A percentile compares a stretch with the other conserved stretches of the same genome.
Evolutionary conservation across 78 protist species (phyloP).

Genomic region (Emiliania huxleyi): DNA sequence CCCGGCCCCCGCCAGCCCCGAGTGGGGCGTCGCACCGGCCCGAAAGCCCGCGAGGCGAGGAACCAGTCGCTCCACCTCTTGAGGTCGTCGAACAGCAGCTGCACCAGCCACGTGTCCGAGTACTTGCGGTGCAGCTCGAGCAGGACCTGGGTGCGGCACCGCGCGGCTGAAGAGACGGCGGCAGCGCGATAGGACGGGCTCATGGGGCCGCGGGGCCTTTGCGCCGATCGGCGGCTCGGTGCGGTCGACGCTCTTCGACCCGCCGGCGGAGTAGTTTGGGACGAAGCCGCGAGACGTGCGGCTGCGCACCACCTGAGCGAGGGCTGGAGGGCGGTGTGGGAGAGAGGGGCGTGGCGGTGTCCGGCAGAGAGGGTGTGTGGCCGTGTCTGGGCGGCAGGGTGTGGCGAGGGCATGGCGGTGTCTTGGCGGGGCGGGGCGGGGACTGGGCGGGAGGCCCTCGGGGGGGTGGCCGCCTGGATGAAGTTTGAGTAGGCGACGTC

Average conservation of each 20-base stretch:
- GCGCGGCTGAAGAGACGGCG: neutral
- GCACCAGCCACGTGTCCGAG: neutral
- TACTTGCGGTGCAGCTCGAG: neutral
- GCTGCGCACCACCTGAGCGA: neutral
- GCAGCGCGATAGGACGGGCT: neutral
- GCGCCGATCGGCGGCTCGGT: constrained; percentile 29
- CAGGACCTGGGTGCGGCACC: neutral
- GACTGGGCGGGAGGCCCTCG: too few species aligned
- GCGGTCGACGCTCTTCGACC: neutral
- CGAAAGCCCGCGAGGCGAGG: neutral
- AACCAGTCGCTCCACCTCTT: neutral
- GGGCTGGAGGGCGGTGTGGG: too few species aligned
- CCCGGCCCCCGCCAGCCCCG: neutral
- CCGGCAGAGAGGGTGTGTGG: too few species aligned
- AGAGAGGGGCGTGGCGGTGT: too few species aligned
- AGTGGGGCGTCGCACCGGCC: neutral
- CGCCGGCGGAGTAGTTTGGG: constrained; percentile 34
- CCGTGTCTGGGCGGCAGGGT: too few species aligned
- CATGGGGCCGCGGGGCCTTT: too few species aligned
- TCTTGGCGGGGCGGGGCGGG: too few species aligned
- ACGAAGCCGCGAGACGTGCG: neutral
- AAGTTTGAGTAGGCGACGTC: neutral
- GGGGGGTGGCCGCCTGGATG: neutral
- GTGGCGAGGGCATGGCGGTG: too few species aligned
- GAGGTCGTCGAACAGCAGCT: constrained; percentile 10